Base-by-base conservation (phyloP, 495 filamentous ascomycete species). In the Echria macrotheca region DNA sequence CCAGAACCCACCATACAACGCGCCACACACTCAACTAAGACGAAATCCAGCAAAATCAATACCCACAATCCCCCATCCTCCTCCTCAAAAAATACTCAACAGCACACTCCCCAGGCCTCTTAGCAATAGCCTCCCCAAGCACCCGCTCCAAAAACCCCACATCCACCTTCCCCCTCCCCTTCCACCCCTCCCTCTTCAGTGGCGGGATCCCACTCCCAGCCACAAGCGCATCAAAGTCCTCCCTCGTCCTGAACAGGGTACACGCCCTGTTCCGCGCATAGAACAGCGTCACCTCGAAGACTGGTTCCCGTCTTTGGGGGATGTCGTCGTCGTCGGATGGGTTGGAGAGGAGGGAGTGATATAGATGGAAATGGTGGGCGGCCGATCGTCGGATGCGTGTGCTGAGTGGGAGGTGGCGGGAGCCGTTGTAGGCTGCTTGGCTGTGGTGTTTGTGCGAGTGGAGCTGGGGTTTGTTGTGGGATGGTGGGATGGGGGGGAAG, bases 181-280 rank as follows among this genome's bases (percentile, higher is more conserved):
- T n/a, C n/a, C n/a, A n/a, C n/a, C n/a, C n/a, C n/a, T n/a, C n/a
- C n/a, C n/a, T n/a, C n/a, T n/a, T n/a, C n/a, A n/a, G n/a, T n/a
- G n/a, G n/a, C n/a, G n/a, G n/a, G n/a, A n/a, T n/a, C n/a, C n/a
- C n/a, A n/a, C n/a, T n/a, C n/a, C n/a, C n/a, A n/a, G n/a, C n/a
- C n/a, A n/a, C n/a, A n/a, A 67, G 47, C 3, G 5, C 2, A 11
- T n/a, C 24, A 35, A 67, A 59, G 43, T 67, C 62, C 29, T 57
- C 52, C 23, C 42, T 40, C 21, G 55, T 42, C 29, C 62, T 62
- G 50, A 50, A 50, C 43, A 67, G 49, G 23, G 50, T 54, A 57
- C 64, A 67, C 22, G 64, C 60, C 8, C 64, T 59, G 60, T 67
- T 65, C 26, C 50, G 52, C 15, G 36, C 5, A 42, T 64, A 67